Evolutionary conservation across 345 rosid species (phyloP), one percentile per base, ranked within the genome.

Genomic region (Excoecaria cochinchinensis): DNA sequence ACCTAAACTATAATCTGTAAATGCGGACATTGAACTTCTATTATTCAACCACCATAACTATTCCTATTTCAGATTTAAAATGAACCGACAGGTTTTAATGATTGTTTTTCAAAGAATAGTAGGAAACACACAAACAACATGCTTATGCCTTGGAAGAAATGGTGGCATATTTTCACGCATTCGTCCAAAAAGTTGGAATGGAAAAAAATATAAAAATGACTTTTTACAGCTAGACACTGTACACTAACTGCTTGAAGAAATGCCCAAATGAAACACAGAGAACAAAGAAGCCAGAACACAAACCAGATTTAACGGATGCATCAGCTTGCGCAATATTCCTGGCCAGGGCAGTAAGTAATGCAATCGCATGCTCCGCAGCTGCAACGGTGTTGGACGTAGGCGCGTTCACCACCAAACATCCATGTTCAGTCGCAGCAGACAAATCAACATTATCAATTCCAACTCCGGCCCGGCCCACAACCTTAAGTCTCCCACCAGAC

Each of bases 361-460:
- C 70, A 70, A 76, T 70, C 62, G 47, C 74, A 69, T 76, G 79
- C 36, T 76, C 79, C 4, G 79, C 63, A 39, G 79, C 74, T 0
- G 79, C 74, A 76, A 76, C 61, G 17, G 79, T 70, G 53, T 76
- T 76, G 1, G 79, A 61, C 4, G 79, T 60, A 9, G 79, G 79
- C 8, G 79, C 79, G 40, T 76, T 76, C 3, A 76, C 79, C 51
- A 76, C 74, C 64, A 76, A 70, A 40, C 79, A 76, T 6, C 79
- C 79, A 16, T 76, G 79, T 19, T 76, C 70, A 8, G 79, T 76
- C 1, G 79, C 79, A 6, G 79, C 79, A 1, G 74, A 61, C 36
- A 76, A 70, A 44, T 76, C 79, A 21, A 76, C 79, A 61, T 76
- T 76, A 40, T 76, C 79, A 60, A 76, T 61, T 25, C 79, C 79